phyloP scores from a whole-genome alignment of 2,329 filamentous ascomycete genomes.

The Pyricularia pennisetigena region DNA sequence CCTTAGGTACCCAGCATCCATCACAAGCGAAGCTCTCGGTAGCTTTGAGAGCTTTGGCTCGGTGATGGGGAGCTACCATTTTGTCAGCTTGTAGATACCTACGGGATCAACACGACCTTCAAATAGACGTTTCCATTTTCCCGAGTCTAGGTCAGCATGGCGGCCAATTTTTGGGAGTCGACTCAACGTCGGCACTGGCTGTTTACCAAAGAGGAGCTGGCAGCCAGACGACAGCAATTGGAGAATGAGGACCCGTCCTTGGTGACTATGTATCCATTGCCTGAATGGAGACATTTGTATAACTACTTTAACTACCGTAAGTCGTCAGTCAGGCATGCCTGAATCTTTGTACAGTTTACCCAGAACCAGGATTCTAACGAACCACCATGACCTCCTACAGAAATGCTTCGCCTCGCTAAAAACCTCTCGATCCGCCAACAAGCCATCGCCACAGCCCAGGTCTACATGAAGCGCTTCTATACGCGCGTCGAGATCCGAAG shows the following conservation, averaged over 20 bases:
- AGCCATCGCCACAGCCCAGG: slow-evolving; percentile 83
- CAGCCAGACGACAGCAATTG: slow-evolving; percentile 63
- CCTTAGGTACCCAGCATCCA: background rate
- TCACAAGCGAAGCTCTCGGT: background rate
- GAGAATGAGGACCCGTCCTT: slow-evolving; percentile 67
- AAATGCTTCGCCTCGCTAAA: slow-evolving; percentile 74
- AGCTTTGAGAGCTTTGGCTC: background rate
- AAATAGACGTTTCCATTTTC: background rate
- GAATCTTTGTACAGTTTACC: no score
- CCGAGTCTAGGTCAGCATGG: slow-evolving; percentile 45
- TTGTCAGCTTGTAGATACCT: background rate
- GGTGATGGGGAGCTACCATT: background rate
- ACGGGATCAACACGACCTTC: background rate
- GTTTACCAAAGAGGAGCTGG: slow-evolving; percentile 74
- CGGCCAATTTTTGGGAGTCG: slow-evolving; percentile 94
- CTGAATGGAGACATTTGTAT: slow-evolving; percentile 70
- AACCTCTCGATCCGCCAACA: slow-evolving; percentile 81
- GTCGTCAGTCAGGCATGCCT: no score
- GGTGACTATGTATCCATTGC: slow-evolving; percentile 71
- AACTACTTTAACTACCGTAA: slow-evolving; percentile 89
- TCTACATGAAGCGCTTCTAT: slow-evolving; percentile 94
- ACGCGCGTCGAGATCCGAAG: slow-evolving; percentile 80
- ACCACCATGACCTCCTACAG: slow-evolving; percentile 27
- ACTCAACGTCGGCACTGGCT: slow-evolving; percentile 87
- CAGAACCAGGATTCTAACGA: background rate